Evolutionary conservation across 192 early-diverging fungal species (phyloP).

Genomic region (Thamnidium elegans): DNA sequence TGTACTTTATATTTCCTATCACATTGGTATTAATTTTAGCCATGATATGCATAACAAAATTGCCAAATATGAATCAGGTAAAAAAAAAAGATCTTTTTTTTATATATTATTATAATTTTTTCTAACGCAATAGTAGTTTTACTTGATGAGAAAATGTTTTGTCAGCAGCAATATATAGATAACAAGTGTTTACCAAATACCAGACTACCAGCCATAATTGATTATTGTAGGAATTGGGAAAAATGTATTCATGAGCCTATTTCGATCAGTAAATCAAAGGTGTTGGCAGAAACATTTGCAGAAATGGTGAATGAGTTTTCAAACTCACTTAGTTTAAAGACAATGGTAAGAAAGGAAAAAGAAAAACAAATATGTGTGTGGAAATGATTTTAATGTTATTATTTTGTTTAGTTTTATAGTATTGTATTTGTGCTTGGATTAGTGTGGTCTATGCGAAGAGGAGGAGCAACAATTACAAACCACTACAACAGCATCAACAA

Average conservation of each 20-base stretch:
- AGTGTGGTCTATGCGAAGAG: too few species aligned
- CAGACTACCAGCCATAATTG: conserved; percentile 55
- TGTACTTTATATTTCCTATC: conserved; percentile 4
- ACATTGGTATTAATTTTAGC: conserved; percentile 4
- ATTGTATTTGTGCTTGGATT: too few species aligned
- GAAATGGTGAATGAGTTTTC: conserved; percentile 80
- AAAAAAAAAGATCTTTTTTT: conserved; percentile 2
- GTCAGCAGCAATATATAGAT: conserved; percentile 5
- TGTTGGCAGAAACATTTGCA: conserved; percentile 82
- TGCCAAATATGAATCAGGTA: conserved; percentile 27
- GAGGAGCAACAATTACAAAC: too few species aligned
- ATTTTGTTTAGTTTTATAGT: too few species aligned
- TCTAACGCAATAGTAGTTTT: not conserved
- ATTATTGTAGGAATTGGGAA: conserved; percentile 57
- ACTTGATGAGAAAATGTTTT: not conserved
- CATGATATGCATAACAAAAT: conserved; percentile 19
- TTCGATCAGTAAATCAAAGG: conserved; percentile 40
- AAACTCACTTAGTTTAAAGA: conserved; percentile 77
- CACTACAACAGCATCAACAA: too few species aligned
- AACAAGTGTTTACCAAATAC: conserved; percentile 50
- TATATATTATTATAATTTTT: not conserved
- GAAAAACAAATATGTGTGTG: not conserved
- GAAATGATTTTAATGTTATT: not conserved
- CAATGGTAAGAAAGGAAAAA: conserved; percentile 18
- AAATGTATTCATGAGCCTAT: conserved; percentile 41